Evolutionary conservation across 768 basidiomycete genomes (phyloP).

Genomic region (Mycena crocata): DNA sequence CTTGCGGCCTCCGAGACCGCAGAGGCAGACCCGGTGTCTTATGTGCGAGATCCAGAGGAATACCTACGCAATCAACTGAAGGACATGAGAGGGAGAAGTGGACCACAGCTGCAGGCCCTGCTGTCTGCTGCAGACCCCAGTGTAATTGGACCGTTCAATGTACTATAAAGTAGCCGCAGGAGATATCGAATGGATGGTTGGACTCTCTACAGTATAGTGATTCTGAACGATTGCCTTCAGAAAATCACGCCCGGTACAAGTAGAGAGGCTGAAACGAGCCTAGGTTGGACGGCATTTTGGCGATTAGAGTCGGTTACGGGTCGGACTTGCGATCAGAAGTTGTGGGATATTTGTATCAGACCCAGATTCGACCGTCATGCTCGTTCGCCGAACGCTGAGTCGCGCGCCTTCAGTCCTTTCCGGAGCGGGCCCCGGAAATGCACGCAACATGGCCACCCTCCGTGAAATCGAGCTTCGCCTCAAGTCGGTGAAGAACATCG

Average conservation of each 20-base stretch:
- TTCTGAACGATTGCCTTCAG: too few relatives aligned
- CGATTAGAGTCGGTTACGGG: too few relatives aligned
- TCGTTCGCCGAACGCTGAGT: constrained; percentile 30
- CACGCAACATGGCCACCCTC: constrained; percentile 96
- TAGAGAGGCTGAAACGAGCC: too few relatives aligned
- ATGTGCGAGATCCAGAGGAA: constrained; percentile 66
- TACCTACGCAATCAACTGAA: constrained; percentile 63
- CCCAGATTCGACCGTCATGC: constrained; percentile 22
- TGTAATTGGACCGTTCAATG: constrained; percentile 42
- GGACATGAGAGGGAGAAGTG: constrained; percentile 50
- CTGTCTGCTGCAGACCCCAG: constrained; percentile 47
- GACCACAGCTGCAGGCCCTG: constrained; percentile 50
- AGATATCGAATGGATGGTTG: too few relatives aligned
- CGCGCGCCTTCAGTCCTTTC: constrained; percentile 32
- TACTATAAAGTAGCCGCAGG: background rate
- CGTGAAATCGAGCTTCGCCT: constrained; percentile 96
- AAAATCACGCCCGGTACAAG: too few relatives aligned
- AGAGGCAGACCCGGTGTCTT: constrained; percentile 69
- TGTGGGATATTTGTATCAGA: background rate
- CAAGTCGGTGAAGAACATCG: constrained; percentile 97
- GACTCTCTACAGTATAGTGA: too few relatives aligned
- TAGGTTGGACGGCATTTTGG: too few relatives aligned
- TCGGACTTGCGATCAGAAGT: too few relatives aligned
- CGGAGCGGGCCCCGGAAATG: constrained; percentile 41
- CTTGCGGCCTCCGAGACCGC: constrained; percentile 82